These are phyloP conservation scores for Dictyostelium firmibasis DNA, from an alignment of 78 protist genomes.

Conservation along the genomic window DNA sequence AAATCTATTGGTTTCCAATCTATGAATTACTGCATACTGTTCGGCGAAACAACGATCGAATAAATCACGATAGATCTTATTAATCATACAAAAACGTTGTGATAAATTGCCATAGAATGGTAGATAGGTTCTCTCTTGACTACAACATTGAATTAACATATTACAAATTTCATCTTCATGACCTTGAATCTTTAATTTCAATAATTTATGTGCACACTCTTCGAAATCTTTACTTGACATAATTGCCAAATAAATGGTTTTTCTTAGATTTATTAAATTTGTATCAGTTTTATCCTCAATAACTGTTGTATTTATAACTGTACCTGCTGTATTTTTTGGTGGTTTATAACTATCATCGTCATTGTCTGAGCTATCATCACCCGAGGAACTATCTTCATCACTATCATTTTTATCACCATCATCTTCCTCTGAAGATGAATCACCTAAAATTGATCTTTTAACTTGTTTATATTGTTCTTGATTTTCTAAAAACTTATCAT, in stretches of 20 bases:
- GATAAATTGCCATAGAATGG: slow-evolving; percentile 93
- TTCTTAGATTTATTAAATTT: slow-evolving; percentile 82
- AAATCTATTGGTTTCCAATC: slow-evolving; percentile 94
- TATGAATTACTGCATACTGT: slow-evolving; percentile 90
- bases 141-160: slow-evolving; percentile 98
- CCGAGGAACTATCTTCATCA: background rate
- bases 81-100: slow-evolving; percentile 90
- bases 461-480: slow-evolving; percentile 85
- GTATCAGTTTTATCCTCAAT: slow-evolving; percentile 88
- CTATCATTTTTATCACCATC: slow-evolving; percentile 55
- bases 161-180: slow-evolving; percentile 87
- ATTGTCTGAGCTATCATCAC: slow-evolving; percentile 15
- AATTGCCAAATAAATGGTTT: slow-evolving; percentile 94
- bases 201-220: slow-evolving; percentile 97
- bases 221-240: slow-evolving; percentile 92
- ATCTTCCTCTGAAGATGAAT: slow-evolving; percentile 57
- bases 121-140: slow-evolving; percentile 94
- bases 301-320: background rate
- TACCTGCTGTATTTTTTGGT: slow-evolving; percentile 14
- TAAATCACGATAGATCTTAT: slow-evolving; percentile 79
- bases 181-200: slow-evolving; percentile 77
- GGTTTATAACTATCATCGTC: slow-evolving; percentile 14
- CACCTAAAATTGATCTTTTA: slow-evolving; percentile 75
- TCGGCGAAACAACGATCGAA: slow-evolving; percentile 79
- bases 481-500: slow-evolving; percentile 90